These are phyloP conservation scores for Daldinia loculata DNA, from an alignment of 495 filamentous ascomycete species.

Conservation along the genomic window DNA sequence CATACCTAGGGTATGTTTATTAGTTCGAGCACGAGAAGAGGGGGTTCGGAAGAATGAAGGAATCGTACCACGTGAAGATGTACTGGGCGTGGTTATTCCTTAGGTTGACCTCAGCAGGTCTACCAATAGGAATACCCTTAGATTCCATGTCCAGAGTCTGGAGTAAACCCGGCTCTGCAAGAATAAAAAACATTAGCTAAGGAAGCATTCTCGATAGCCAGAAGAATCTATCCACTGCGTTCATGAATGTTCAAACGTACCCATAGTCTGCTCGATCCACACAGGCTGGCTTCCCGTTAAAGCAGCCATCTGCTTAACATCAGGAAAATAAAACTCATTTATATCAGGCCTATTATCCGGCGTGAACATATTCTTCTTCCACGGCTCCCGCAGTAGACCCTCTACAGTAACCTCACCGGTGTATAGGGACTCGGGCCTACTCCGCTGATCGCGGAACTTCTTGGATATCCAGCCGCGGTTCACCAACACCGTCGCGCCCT, in stretches of 20 bases:
- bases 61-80: constrained; percentile 92
- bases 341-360: constrained; percentile 84
- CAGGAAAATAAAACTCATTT: constrained; percentile 92
- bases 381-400: constrained; percentile 86
- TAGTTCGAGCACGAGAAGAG: constrained; percentile 15
- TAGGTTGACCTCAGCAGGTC: constrained; percentile 88
- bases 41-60: not conserved
- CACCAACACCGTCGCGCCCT: constrained; percentile 73
- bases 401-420: constrained; percentile 76
- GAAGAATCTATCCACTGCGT: not conserved
- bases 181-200: constrained; percentile 16
- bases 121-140: constrained; percentile 92
- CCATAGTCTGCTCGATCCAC: constrained; percentile 96
- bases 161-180: constrained; percentile 77
- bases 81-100: constrained; percentile 98
- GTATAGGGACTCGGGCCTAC: constrained; percentile 67
- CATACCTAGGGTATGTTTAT: constrained; percentile 70
- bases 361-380: constrained; percentile 98
- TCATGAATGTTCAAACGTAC: constrained; percentile 55
- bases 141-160: constrained; percentile 72
- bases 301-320: constrained; percentile 91
- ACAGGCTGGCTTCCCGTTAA: constrained; percentile 84
- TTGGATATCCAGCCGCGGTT: constrained; percentile 90
- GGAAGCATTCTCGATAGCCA: constrained; percentile 16
- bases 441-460: constrained; percentile 69